phyloP scores from a whole-genome alignment of 116 monocot species.

The Dioscorea cayenensis region DNA sequence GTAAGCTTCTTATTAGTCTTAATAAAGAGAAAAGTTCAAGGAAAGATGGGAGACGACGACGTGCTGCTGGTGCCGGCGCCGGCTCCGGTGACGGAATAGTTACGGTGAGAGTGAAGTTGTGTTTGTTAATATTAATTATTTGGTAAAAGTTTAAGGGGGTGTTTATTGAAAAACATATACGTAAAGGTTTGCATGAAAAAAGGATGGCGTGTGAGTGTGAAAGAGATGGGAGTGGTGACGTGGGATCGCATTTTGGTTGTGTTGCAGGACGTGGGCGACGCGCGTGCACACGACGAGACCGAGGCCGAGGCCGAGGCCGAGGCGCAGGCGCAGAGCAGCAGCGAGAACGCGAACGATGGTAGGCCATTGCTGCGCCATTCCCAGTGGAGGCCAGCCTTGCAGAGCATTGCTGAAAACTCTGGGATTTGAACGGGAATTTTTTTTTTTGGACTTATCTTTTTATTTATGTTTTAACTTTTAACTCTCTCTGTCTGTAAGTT shows the following conservation, averaged over 20 bases:
- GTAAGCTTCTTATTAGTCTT: slow-evolving; percentile 27
- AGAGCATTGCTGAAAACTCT: slow-evolving; percentile 46
- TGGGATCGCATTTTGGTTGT: slow-evolving; percentile 1
- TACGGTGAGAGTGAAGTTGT: neutral
- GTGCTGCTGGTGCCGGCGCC: neutral
- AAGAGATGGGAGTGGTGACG: neutral
- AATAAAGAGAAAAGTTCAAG: neutral
- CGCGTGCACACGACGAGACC: neutral
- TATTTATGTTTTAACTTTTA: too few species aligned
- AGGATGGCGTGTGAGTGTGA: neutral
- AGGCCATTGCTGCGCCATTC: slow-evolving; percentile 2
- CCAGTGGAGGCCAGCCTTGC: slow-evolving; percentile 64
- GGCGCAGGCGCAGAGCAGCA: too few species aligned
- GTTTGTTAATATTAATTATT: too few species aligned
- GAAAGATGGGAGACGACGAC: neutral
- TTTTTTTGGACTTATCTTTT: too few species aligned
- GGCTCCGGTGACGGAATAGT: neutral
- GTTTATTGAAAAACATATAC: neutral
- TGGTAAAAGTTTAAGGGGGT: too few species aligned
- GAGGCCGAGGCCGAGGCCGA: neutral
- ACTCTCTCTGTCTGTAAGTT: too few species aligned
- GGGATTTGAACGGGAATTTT: too few species aligned
- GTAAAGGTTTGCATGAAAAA: neutral
- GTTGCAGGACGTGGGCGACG: neutral
- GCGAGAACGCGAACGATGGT: too few species aligned